These are phyloP conservation scores for Arachnomyces sp. DNA, from an alignment of 2,329 filamentous ascomycete species.

Conservation along the genomic window DNA sequence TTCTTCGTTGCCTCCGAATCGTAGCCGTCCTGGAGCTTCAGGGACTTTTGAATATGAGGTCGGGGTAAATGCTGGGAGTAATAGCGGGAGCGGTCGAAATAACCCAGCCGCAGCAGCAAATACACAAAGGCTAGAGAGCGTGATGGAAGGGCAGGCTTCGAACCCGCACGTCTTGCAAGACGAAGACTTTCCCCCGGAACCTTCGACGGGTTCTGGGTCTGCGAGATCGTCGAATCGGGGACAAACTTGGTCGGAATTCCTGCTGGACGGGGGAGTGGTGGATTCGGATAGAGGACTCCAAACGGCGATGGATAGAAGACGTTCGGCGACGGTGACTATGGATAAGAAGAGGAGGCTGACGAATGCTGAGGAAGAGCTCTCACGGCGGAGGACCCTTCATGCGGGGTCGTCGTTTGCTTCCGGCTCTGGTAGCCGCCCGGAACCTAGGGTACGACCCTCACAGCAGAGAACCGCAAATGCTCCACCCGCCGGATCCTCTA, in stretches of 20 bases:
- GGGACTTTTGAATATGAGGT: too few species aligned
- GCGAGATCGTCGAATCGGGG: too few species aligned
- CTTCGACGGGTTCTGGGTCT: too few species aligned
- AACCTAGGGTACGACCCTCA: conserved; percentile 2
- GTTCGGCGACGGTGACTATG: conserved; percentile 8
- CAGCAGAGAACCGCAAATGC: conserved; percentile 11
- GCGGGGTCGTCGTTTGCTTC: not conserved
- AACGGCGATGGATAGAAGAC: not conserved
- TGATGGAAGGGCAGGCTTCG: too few species aligned
- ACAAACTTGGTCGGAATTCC: conserved; percentile 5
- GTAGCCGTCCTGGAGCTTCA: too few species aligned
- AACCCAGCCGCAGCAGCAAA: too few species aligned
- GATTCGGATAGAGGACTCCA: not conserved
- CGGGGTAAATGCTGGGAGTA: too few species aligned
- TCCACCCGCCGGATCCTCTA: conserved; percentile 21
- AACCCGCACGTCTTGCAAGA: too few species aligned
- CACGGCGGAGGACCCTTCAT: not conserved
- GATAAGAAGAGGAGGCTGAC: conserved; percentile 38
- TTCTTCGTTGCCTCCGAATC: conserved; percentile 3
- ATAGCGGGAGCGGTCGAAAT: too few species aligned
- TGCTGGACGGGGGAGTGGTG: not conserved
- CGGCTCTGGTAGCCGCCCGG: not conserved
- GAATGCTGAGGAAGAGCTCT: conserved; percentile 13
- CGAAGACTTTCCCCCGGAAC: too few species aligned
- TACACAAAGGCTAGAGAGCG: too few species aligned